Conservation (phyloP, 495 filamentous ascomycete species). For the Collariella sp. region DNA sequence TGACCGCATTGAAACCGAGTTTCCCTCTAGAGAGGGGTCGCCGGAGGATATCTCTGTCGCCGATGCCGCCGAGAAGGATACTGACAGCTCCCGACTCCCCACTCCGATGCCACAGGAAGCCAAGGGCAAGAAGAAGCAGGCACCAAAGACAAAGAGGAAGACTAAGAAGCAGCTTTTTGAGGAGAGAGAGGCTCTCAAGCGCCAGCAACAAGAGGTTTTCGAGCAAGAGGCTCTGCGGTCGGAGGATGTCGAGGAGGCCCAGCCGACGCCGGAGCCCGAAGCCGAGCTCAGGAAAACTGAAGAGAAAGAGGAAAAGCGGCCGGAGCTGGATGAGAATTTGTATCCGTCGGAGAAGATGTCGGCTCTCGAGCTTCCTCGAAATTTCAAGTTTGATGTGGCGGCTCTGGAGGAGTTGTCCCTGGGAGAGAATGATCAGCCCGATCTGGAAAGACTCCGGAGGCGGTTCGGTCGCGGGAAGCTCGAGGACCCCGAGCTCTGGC, state of each 20-base stretch:
- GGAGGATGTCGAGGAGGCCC: constrained; percentile 29
- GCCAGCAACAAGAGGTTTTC: constrained; percentile 35
- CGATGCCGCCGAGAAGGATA: constrained; percentile 32
- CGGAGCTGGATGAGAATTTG: constrained; percentile 33
- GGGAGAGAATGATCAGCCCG: constrained; percentile 71
- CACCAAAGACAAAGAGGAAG: constrained; percentile 52
- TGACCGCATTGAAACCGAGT: constrained; percentile 43
- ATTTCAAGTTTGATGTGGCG: constrained; percentile 30
- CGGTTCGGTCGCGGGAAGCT: constrained; percentile 53
- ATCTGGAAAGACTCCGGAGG: constrained; percentile 70
- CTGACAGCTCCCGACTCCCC: constrained; percentile 34
- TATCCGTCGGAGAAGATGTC: constrained; percentile 22
- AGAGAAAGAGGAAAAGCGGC: constrained; percentile 10
- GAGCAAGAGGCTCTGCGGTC: constrained; percentile 27
- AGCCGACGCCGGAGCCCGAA: constrained; percentile 13
- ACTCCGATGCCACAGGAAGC: constrained; percentile 31
- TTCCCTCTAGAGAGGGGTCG: constrained; percentile 28
- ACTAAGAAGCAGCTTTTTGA: constrained; percentile 66
- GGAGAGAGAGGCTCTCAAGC: constrained; percentile 56
- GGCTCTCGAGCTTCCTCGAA: constrained; percentile 22
- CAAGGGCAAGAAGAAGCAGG: constrained; percentile 35
- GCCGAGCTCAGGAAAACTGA: constrained; percentile 18
- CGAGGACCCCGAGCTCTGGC: constrained; percentile 65
- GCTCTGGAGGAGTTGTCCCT: constrained; percentile 32
- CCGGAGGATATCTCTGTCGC: constrained; percentile 34